These are phyloP conservation scores for Cutaneotrichosporon spelunceum DNA, from an alignment of 1,284 basidiomycete genomes.

Conservation along the genomic window DNA sequence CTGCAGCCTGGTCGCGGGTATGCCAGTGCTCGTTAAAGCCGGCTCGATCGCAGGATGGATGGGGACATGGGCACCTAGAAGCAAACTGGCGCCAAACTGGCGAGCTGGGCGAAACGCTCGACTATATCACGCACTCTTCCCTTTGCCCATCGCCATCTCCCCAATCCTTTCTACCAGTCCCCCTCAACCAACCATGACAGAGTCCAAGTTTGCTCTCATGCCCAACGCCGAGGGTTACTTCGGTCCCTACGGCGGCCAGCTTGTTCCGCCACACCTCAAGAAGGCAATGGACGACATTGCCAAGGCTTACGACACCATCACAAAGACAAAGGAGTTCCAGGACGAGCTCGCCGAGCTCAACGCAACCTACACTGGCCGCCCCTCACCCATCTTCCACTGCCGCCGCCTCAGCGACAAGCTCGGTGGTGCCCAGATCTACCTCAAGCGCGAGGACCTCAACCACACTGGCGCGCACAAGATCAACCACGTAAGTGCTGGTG, in stretches of 20 bases:
- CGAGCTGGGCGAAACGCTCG: background rate
- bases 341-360: constrained; percentile 21
- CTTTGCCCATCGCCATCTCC: background rate
- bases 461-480: constrained; percentile 93
- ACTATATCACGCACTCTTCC: background rate
- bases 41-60: too few relatives aligned
- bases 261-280: constrained; percentile 24
- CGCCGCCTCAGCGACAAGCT: constrained; percentile 69
- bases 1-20: too few relatives aligned
- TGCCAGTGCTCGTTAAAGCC: too few relatives aligned
- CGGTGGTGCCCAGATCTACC: constrained; percentile 91
- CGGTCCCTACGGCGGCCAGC: constrained; percentile 24
- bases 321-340: constrained; percentile 24
- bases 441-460: constrained; percentile 70
- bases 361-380: constrained; percentile 22
- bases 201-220: constrained; percentile 19
- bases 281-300: constrained; percentile 25
- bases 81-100: background rate
- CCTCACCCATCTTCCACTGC: constrained; percentile 54
- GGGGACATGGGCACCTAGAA: too few relatives aligned
- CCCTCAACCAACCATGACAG: constrained; percentile 12
- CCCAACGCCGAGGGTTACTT: constrained; percentile 27
- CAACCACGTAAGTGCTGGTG: constrained; percentile 67
- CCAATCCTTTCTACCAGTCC: background rate
- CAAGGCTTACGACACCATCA: constrained; percentile 22